A percentile compares a stretch with the other conserved stretches of the same genome.
Conservation (phyloP, 306 rosid species). For the Lathyrus tuberosus region DNA sequence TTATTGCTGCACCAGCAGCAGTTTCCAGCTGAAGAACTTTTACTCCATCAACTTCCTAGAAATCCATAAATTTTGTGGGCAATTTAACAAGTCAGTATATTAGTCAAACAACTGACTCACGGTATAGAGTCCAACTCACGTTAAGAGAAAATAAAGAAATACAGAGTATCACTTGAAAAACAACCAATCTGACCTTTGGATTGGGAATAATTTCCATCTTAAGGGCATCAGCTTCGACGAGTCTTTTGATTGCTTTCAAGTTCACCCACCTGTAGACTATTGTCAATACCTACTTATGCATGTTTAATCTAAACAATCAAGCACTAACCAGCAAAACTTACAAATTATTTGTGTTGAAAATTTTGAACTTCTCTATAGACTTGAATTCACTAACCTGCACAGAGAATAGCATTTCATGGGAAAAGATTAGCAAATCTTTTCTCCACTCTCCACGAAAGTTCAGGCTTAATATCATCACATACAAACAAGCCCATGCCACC, state of each 20-base stretch:
- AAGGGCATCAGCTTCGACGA: slow-evolving; percentile 86
- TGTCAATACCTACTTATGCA: slow-evolving; percentile 37
- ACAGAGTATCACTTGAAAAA: slow-evolving; percentile 7
- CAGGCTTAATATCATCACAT: slow-evolving; percentile 27
- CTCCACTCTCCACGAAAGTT: not conserved
- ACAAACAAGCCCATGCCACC: slow-evolving; percentile 22
- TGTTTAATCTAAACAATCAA: slow-evolving; percentile 10
- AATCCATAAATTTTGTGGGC: slow-evolving; percentile 37
- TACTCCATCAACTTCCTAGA: slow-evolving; percentile 91
- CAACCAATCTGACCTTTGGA: slow-evolving; percentile 70
- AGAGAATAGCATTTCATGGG: slow-evolving; percentile 38
- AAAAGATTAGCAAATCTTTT: slow-evolving; percentile 19
- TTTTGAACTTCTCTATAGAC: slow-evolving; percentile 97
- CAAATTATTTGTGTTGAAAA: slow-evolving; percentile 97
- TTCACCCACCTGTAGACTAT: slow-evolving; percentile 80
- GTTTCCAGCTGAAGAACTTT: slow-evolving; percentile 99
- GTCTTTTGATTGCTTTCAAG: slow-evolving; percentile 87
- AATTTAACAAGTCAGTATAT: slow-evolving; percentile 32
- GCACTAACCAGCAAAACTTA: slow-evolving; percentile 47
- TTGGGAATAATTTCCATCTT: slow-evolving; percentile 99
- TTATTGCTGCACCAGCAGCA: slow-evolving; percentile 98
- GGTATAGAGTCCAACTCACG: not conserved
- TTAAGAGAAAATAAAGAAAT: slow-evolving; percentile 12
- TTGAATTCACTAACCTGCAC: slow-evolving; percentile 89
- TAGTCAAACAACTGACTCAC: slow-evolving; percentile 23